Evolutionary conservation across 1,284 basidiomycete genomes (phyloP).

Genomic region (Sutorius eximius): DNA sequence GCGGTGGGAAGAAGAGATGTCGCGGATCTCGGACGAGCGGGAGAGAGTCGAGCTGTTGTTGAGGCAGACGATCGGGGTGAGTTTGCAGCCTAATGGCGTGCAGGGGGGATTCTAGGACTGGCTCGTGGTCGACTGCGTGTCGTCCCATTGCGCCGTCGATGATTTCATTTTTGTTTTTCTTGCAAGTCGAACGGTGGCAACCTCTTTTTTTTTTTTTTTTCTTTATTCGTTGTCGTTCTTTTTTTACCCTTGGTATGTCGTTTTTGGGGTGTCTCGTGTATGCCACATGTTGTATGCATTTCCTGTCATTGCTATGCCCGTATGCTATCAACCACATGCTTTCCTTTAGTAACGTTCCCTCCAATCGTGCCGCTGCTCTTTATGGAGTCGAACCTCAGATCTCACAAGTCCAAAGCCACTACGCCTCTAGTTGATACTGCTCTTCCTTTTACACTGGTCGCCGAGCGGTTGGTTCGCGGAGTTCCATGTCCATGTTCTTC

Average conservation of each 20-base stretch:
- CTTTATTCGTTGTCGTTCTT: background rate
- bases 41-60: conserved; percentile 64
- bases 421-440: too few relatives aligned
- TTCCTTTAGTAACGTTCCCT: too few relatives aligned
- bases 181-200: background rate
- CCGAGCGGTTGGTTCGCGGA: too few relatives aligned
- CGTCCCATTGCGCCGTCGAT: background rate
- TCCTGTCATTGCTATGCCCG: background rate
- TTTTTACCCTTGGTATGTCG: background rate
- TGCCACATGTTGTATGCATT: background rate
- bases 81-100: conserved; percentile 22
- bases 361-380: too few relatives aligned
- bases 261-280: background rate
- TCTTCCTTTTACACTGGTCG: too few relatives aligned
- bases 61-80: conserved; percentile 57
- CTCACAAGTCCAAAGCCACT: background rate
- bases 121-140: background rate
- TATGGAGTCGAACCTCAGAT: background rate
- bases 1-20: conserved; percentile 70
- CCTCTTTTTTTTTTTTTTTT: background rate
- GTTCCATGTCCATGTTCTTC: too few relatives aligned
- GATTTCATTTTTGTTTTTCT: background rate
- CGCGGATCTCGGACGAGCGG: conserved; percentile 60
- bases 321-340: conserved; percentile 1
- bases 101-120: background rate